phyloP scores from a whole-genome alignment of 805 yeast genomes.

The Saturnispora bothae region DNA sequence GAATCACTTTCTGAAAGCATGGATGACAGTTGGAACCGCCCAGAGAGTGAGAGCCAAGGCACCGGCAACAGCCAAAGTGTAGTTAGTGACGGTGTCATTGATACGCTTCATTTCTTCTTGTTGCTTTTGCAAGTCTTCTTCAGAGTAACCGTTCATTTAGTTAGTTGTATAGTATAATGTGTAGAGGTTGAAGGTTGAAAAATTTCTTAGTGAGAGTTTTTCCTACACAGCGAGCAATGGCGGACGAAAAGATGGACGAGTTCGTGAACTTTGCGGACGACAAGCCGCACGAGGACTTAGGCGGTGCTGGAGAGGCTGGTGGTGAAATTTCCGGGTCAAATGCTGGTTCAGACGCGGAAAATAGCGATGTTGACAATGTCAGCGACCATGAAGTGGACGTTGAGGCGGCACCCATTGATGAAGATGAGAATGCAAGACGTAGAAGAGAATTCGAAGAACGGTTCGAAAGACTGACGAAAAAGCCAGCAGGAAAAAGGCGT shows the following conservation, averaged over 20 bases:
- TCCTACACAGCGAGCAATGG: background rate
- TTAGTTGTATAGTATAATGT: background rate
- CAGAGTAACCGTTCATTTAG: constrained; percentile 23
- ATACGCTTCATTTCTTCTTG: constrained; percentile 55
- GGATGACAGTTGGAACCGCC: constrained; percentile 44
- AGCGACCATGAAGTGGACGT: constrained; percentile 2
- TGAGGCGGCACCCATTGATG: constrained; percentile 12
- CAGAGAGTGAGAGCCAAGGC: constrained; percentile 57
- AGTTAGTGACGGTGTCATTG: constrained; percentile 52
- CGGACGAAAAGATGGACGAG: constrained; percentile 1
- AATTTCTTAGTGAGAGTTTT: too few species aligned
- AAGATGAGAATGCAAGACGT: constrained; percentile 32
- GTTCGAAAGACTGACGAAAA: constrained; percentile 68
- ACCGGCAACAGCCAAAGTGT: constrained; percentile 51
- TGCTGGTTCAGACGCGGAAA: background rate
- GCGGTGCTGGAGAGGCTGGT: constrained; percentile 13
- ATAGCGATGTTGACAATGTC: constrained; percentile 3
- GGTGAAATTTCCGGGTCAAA: background rate
- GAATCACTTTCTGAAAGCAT: constrained; percentile 34
- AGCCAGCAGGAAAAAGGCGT: constrained; percentile 45
- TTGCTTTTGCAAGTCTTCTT: constrained; percentile 34
- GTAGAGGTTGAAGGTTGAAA: background rate
- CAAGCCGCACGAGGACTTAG: constrained; percentile 11
- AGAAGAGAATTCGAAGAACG: constrained; percentile 73
- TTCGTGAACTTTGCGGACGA: constrained; percentile 7